These are phyloP conservation scores for Sclerotinia minor DNA, from an alignment of 2,329 filamentous ascomycete species.

Conservation along the genomic window DNA sequence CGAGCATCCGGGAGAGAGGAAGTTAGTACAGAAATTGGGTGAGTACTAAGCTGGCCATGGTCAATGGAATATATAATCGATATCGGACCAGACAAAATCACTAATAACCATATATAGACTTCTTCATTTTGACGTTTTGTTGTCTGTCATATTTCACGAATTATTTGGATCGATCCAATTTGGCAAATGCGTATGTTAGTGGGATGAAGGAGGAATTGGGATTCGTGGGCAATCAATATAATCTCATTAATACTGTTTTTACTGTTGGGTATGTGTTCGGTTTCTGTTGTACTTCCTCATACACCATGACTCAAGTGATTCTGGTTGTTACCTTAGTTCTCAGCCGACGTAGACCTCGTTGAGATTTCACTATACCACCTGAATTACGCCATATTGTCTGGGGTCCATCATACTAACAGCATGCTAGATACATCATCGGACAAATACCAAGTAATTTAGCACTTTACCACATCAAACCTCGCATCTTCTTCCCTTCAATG, in stretches of 20 bases:
- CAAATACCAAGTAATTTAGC: conserved; percentile 63
- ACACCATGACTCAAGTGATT: not conserved
- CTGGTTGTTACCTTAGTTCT: not conserved
- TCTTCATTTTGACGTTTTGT: conserved; percentile 28
- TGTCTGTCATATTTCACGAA: conserved; percentile 39
- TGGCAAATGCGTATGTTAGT: conserved; percentile 46
- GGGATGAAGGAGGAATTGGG: conserved; percentile 53
- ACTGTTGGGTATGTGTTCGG: conserved; percentile 34
- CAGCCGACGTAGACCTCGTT: too few species aligned
- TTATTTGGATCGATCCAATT: conserved; percentile 37
- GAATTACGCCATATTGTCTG: not conserved
- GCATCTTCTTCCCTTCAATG: conserved; percentile 64
- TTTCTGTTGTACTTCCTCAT: conserved; percentile 3
- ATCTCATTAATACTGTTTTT: conserved; percentile 54
- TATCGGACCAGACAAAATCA: not conserved
- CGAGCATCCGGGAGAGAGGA: conserved; percentile 25
- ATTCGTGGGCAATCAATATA: conserved; percentile 47
- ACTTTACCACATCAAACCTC: conserved; percentile 61
- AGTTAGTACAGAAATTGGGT: conserved; percentile 27
- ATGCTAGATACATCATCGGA: conserved; percentile 51
- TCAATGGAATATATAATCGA: too few species aligned
- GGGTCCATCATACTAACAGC: not conserved
- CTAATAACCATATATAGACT: conserved; percentile 16
- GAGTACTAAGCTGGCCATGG: not conserved
- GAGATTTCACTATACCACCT: not conserved